Evolutionary conservation across 805 yeast genomes (phyloP), one percentile per base, ranked within the genome.

Genomic region (Saturnispora sanitii): DNA sequence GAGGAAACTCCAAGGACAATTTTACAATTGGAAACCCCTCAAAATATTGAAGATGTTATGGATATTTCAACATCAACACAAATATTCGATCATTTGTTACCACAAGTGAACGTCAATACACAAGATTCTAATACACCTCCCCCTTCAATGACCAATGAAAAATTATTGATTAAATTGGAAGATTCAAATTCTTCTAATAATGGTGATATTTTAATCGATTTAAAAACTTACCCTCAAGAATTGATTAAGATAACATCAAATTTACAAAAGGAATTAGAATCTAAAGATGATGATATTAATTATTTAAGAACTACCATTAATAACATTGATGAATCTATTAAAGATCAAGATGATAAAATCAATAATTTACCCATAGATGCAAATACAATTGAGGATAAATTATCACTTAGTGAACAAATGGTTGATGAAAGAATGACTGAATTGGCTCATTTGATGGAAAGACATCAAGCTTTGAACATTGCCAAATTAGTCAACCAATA

Each of bases 401-500:
- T 42, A 6, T 11, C 26, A 2, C 13, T 19, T 9, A 33, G 21
- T 13, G 32, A 45, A 48, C 15, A 43, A 9, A 6, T 29, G 22
- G 21, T 56, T 20, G 40, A 49, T 18, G 42, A 57, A 45, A 59
- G 59, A 45, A 54, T 64, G 19, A 48, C 56, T 18, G 56, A 60
- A 37, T 54, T 75, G 36, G 60, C 62, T 12, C 64, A 62, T 37
- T 36, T 58, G 19, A 50, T 52, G 25, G 88, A 81, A 55, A 68
- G 82, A 38, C 65, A 79, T 1, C 88, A 81, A 54, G 78, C 85
- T 1, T 58, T 75, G 49, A 70, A 69, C 45, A 53, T 77, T 45
- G 84, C 83, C 0, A 66, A 71, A 42, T 48, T 72, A 16, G 84
- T 75, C 0, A 75, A 77, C 44, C 67, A 63, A 33, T 77, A 76